Conservation (phyloP, 495 filamentous ascomycete genomes). For the Podospora tetraspora region DNA sequence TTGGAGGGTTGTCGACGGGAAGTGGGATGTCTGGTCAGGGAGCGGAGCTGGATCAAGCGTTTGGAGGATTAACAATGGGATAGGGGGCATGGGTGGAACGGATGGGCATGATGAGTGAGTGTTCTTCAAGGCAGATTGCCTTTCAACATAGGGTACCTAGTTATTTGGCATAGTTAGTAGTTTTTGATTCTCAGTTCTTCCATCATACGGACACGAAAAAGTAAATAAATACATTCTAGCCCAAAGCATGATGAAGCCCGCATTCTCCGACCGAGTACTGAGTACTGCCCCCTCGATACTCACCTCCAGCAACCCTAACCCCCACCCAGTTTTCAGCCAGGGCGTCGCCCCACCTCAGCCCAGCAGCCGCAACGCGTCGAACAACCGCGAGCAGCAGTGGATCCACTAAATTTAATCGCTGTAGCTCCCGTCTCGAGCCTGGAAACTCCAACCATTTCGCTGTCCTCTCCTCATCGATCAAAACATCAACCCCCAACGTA, state of each 20-base stretch:
- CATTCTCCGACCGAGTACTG: no score
- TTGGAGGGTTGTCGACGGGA: not conserved
- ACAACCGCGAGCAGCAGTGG: not conserved
- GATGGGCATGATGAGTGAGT: no score
- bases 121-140: not conserved
- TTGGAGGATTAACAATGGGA: not conserved
- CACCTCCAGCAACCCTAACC: constrained; percentile 1
- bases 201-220: not conserved
- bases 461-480: not conserved
- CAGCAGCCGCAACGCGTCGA: not conserved
- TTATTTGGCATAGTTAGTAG: not conserved
- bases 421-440: not conserved
- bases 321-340: not conserved
- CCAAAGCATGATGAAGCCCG: no score
- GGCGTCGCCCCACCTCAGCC: constrained; percentile 6
- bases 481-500: not conserved
- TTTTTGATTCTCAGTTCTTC: not conserved
- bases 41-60: not conserved
- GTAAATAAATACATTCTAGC: not conserved
- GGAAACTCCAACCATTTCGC: not conserved
- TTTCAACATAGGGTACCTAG: not conserved
- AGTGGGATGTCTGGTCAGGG: constrained; percentile 13
- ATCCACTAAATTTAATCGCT: constrained; percentile 6
- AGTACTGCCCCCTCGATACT: no score
- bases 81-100: constrained; percentile 6